Percentiles rank a stretch among this genome's conserved stretches.
phyloP scores from a whole-genome alignment of 1,284 basidiomycete species.

The Malassezia nana region DNA sequence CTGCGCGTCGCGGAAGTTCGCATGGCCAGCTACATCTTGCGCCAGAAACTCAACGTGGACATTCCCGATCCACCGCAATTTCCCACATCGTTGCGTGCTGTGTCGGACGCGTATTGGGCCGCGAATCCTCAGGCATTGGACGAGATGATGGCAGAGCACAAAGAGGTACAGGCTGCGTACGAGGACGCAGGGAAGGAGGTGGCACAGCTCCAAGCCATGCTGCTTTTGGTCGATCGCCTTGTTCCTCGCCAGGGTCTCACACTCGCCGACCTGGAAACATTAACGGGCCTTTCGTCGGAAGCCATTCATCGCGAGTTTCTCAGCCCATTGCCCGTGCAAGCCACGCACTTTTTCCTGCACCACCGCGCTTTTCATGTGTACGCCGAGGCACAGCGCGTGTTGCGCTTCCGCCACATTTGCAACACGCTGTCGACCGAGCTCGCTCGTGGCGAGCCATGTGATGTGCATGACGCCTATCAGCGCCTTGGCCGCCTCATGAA shows the following conservation, averaged over 20 bases:
- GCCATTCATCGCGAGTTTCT: slow-evolving; percentile 38
- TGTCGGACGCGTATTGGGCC: slow-evolving; percentile 32
- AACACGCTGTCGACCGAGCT: slow-evolving; percentile 1
- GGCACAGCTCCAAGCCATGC: slow-evolving; percentile 27
- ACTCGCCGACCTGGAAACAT: slow-evolving; percentile 26
- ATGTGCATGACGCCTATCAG: slow-evolving; percentile 18
- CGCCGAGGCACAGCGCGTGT: slow-evolving; percentile 35
- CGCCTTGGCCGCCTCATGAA: slow-evolving; percentile 38
- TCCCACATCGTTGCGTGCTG: slow-evolving; percentile 26
- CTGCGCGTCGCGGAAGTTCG: slow-evolving; percentile 42
- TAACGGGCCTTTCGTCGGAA: slow-evolving; percentile 25
- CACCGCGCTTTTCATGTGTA: slow-evolving; percentile 39
- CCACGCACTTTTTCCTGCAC: slow-evolving; percentile 32
- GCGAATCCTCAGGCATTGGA: slow-evolving; percentile 22
- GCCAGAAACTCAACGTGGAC: slow-evolving; percentile 18
- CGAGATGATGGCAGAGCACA: slow-evolving; percentile 19
- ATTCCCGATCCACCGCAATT: not conserved
- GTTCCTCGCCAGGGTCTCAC: slow-evolving; percentile 16
- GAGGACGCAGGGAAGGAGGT: slow-evolving; percentile 32
- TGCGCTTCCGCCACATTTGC: slow-evolving; percentile 31
- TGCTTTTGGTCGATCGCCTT: slow-evolving; percentile 20
- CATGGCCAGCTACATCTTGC: slow-evolving; percentile 31
- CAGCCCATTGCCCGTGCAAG: slow-evolving; percentile 34
- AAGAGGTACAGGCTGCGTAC: slow-evolving; percentile 17
- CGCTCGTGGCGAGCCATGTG: slow-evolving; percentile 2